These are phyloP conservation scores for Halophytophthora polymorphica DNA, from an alignment of 352 stramenopile genomes.

Conservation along the genomic window DNA sequence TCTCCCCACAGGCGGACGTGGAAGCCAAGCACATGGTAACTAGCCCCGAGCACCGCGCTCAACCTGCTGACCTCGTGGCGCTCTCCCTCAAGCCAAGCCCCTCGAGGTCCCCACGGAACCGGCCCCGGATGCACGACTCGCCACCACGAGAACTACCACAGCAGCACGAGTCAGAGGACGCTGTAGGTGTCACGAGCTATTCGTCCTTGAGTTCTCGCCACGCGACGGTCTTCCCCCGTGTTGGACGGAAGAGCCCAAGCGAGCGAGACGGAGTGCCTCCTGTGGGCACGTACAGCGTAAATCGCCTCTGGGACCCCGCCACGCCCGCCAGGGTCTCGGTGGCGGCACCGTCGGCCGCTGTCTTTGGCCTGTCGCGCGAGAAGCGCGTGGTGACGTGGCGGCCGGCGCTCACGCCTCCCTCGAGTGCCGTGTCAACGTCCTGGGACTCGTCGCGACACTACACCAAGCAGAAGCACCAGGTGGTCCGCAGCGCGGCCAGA, in stretches of 20 bases:
- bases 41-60: slow-evolving; percentile 3
- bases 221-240: slow-evolving; percentile 10
- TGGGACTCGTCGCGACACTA: slow-evolving; percentile 64
- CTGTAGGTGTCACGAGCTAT: slow-evolving; percentile 1
- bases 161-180: slow-evolving; percentile 4
- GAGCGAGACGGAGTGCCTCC: slow-evolving; percentile 8
- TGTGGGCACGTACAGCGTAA: slow-evolving; percentile 42
- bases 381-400: slow-evolving; percentile 51
- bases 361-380: slow-evolving; percentile 42
- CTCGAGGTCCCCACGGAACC: slow-evolving; percentile 11
- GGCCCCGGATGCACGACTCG: slow-evolving; percentile 11
- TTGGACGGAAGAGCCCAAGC: slow-evolving; percentile 6
- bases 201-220: slow-evolving; percentile 21
- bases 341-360: slow-evolving; percentile 27
- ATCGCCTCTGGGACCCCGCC: slow-evolving; percentile 41
- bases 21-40: not conserved
- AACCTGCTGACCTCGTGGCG: slow-evolving; percentile 4
- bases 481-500: slow-evolving; percentile 24
- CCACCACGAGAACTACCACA: slow-evolving; percentile 2
- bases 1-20: slow-evolving; percentile 5
- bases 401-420: slow-evolving; percentile 31
- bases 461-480: slow-evolving; percentile 46
- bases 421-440: slow-evolving; percentile 30
- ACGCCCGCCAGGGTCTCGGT: slow-evolving; percentile 4
- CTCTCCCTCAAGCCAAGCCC: not conserved